Base-by-base conservation (phyloP, 2,329 filamentous ascomycete species). In the Cytospora piceicola region DNA sequence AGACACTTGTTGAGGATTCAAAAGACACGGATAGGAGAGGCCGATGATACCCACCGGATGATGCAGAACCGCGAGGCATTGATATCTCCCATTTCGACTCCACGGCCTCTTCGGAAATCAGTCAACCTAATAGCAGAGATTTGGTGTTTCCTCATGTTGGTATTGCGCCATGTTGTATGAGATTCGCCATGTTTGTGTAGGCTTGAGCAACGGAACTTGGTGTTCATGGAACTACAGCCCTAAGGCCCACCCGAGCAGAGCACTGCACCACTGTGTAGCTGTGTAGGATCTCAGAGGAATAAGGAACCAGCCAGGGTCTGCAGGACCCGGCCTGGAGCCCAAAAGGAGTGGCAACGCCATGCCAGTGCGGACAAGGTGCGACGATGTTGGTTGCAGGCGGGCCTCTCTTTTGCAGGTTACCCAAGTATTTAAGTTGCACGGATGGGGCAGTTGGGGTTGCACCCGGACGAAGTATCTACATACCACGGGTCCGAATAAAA, bases 1-100 rank as follows among this genome's bases (percentile, higher is more conserved):
- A 97, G 75, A 55, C 42, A 6, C 56, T 68, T 17, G 52, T 68
- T 11, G 66, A 68, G 17, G 63, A 68, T 8, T 29, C 55, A 8
- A 66, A 63, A 12, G 66, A 68, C 14, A 63, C 42, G 46, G 58
- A 36, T 5, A 66, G 64, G 15, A 59, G 56, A 42, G 66, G 66
- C 29, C 64, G 63, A 36, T 68, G 63, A 68, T 4, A 15, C 11
- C 29, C 39, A 1, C 4, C 17, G 30, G 36, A 32, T 29, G n/a
- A 22, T 12, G n/a, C 46, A 49, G n/a, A 49, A n/a, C 11, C 11
- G 22, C 46, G 11, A 4, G 7, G 29, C 39, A 58, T 30, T 29
- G 6, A 24, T 63, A 6, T 30, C 5, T 9, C 20, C 8, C 24
- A 11, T 29, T 29, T 15, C 51, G 15, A 8, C 51, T 3, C 17